Percentiles rank a stretch among this genome's conserved stretches.
Conservation (phyloP, 108 stramenopile genomes). For the Fragilaria radians region DNA sequence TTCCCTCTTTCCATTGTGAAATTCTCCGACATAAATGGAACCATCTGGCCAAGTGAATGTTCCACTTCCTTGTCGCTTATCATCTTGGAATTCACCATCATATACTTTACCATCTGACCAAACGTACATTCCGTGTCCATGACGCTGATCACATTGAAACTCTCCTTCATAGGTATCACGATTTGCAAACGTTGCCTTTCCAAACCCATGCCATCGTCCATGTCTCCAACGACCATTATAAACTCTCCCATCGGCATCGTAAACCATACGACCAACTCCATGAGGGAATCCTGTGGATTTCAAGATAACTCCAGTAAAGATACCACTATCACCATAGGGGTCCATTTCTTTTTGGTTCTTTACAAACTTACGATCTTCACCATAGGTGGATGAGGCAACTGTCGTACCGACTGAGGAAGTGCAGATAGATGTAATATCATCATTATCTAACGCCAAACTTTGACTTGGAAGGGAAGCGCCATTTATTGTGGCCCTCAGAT, state of each 20-base stretch:
- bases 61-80: slow-evolving; percentile 3
- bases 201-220: neutral
- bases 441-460: no score
- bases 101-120: slow-evolving; percentile 7
- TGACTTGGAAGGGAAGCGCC: no score
- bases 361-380: neutral
- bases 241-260: slow-evolving; percentile 8
- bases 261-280: slow-evolving; percentile 6
- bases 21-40: slow-evolving; percentile 23
- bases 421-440: no score
- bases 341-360: neutral
- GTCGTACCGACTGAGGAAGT: slow-evolving; percentile 24
- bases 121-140: slow-evolving; percentile 15
- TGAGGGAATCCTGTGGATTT: slow-evolving; percentile 1
- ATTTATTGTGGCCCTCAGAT: no score
- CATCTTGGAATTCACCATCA: slow-evolving; percentile 4
- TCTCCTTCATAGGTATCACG: slow-evolving; percentile 2
- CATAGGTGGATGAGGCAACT: neutral
- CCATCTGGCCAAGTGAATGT: slow-evolving; percentile 11
- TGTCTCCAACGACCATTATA: slow-evolving; percentile 1
- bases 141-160: slow-evolving; percentile 10
- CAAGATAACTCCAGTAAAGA: slow-evolving; percentile 1
- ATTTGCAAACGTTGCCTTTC: neutral
- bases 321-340: neutral
- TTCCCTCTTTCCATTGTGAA: slow-evolving; percentile 14